A percentile compares a stretch with the other conserved stretches of the same genome.
phyloP scores from a whole-genome alignment of 495 filamentous ascomycete species.

The Cryomyces antarcticus region DNA sequence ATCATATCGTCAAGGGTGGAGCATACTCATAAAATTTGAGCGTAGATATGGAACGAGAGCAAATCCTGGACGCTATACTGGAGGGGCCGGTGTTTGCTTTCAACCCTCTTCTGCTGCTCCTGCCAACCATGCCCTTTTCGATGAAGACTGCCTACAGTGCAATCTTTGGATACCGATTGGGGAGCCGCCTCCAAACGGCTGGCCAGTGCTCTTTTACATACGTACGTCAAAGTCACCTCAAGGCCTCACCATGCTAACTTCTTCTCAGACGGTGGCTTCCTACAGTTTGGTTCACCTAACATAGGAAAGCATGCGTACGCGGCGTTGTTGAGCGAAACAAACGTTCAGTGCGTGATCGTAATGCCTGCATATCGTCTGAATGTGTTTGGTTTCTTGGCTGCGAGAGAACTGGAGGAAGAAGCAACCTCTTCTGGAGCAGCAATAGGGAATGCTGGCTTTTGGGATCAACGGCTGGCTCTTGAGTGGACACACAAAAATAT shows the following conservation, averaged over 20 bases:
- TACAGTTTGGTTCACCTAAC: constrained; percentile 34
- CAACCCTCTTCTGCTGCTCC: constrained; percentile 13
- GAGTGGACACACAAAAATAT: constrained; percentile 22
- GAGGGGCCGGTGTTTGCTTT: constrained; percentile 20
- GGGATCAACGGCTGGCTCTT: constrained; percentile 20
- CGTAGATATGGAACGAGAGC: constrained; percentile 9
- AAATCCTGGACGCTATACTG: constrained; percentile 18
- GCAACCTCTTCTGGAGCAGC: constrained; percentile 5
- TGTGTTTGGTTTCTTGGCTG: constrained; percentile 20
- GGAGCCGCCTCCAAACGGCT: constrained; percentile 10
- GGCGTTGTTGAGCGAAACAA: constrained; percentile 15
- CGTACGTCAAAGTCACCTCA: constrained; percentile 8
- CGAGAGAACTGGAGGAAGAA: constrained; percentile 10
- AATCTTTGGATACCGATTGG: constrained; percentile 25
- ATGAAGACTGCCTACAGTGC: constrained; percentile 27
- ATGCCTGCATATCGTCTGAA: constrained; percentile 21
- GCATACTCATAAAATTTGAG: too few relatives aligned
- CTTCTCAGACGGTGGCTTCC: constrained; percentile 30
- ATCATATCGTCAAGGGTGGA: too few relatives aligned
- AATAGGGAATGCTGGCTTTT: constrained; percentile 18
- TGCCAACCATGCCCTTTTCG: constrained; percentile 8
- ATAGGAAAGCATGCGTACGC: constrained; percentile 6
- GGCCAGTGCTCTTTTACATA: constrained; percentile 23
- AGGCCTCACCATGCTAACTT: background rate
- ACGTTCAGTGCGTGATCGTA: constrained; percentile 15